phyloP scores from a whole-genome alignment of 2,329 filamentous ascomycete species.

The Bisporella sp. region DNA sequence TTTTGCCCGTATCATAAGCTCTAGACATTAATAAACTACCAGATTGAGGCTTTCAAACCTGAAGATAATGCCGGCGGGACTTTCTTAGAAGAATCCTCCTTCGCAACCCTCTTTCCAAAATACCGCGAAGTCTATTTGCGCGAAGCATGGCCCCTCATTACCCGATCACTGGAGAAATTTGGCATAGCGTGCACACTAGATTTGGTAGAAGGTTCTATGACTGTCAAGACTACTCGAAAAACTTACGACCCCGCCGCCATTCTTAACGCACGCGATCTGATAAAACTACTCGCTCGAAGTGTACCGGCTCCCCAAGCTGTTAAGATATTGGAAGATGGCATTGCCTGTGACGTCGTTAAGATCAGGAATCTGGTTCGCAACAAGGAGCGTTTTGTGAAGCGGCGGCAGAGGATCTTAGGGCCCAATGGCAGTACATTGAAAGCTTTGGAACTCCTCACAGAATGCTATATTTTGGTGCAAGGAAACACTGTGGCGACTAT shows the following conservation, averaged over 20 bases:
- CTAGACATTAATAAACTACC: conserved; percentile 7
- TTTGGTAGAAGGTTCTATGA: conserved; percentile 93
- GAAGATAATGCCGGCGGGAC: conserved; percentile 80
- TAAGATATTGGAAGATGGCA: conserved; percentile 87
- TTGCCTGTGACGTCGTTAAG: conserved; percentile 94
- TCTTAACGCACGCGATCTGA: conserved; percentile 86
- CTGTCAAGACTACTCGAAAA: conserved; percentile 87
- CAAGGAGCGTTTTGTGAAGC: conserved; percentile 93
- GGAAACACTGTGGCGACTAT: conserved; percentile 92
- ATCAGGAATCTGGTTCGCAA: conserved; percentile 84
- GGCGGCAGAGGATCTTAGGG: conserved; percentile 85
- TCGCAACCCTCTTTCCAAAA: conserved; percentile 83
- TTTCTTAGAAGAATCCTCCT: conserved; percentile 90
- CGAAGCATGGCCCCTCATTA: conserved; percentile 89
- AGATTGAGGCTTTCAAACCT: conserved; percentile 76
- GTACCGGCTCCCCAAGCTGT: conserved; percentile 90
- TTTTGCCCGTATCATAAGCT: not conserved
- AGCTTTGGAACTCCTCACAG: conserved; percentile 84
- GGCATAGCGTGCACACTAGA: conserved; percentile 90
- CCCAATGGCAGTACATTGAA: conserved; percentile 90
- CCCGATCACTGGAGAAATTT: conserved; percentile 74
- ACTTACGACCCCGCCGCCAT: conserved; percentile 90
- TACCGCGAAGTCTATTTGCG: conserved; percentile 93
- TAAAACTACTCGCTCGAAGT: conserved; percentile 84
- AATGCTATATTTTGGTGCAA: conserved; percentile 90